These are phyloP conservation scores for Backusella circina DNA, from an alignment of 192 early-diverging fungal species.

Conservation along the genomic window DNA sequence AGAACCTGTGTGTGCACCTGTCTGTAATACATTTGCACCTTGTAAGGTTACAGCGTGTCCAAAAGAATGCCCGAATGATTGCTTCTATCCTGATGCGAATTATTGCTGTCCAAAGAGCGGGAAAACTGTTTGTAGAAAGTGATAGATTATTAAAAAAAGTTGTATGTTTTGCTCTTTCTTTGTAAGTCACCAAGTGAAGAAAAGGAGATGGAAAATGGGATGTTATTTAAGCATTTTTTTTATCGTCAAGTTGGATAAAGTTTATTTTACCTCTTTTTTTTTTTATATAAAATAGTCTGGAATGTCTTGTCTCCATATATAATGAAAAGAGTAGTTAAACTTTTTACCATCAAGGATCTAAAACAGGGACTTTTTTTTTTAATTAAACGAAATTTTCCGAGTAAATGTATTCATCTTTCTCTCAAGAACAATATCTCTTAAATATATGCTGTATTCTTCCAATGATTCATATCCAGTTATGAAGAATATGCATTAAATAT, in stretches of 20 bases:
- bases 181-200: too few relatives aligned
- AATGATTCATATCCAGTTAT: background rate
- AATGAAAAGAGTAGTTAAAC: too few relatives aligned
- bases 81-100: slow-evolving; percentile 16
- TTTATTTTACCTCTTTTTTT: too few relatives aligned
- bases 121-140: background rate
- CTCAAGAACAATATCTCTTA: background rate
- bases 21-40: background rate
- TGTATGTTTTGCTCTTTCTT: too few relatives aligned
- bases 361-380: too few relatives aligned
- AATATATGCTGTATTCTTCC: background rate
- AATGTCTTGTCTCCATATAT: too few relatives aligned
- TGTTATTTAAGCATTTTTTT: too few relatives aligned
- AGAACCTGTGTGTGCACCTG: slow-evolving; percentile 1
- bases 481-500: background rate
- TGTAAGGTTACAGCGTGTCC: slow-evolving; percentile 18
- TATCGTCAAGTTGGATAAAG: too few relatives aligned
- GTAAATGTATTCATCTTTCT: background rate
- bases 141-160: background rate
- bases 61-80: background rate
- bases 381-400: background rate
- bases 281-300: too few relatives aligned
- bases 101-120: slow-evolving; percentile 13
- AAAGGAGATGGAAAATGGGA: too few relatives aligned
- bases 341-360: too few relatives aligned